These are phyloP conservation scores for Russula sp. DNA, from an alignment of 768 basidiomycete species.

Conservation along the genomic window DNA sequence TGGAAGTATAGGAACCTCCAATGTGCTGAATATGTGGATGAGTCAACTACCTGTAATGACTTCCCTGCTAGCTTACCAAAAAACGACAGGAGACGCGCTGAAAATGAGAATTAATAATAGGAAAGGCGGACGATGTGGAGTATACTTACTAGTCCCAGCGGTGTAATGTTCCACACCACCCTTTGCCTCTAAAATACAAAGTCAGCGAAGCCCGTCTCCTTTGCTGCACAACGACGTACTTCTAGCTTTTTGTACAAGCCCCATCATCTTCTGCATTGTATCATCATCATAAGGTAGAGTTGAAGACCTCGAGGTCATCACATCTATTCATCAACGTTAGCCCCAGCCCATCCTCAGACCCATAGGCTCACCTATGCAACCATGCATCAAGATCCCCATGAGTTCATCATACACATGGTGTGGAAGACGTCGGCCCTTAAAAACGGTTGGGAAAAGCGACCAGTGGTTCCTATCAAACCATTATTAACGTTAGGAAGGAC, in stretches of 20 bases:
- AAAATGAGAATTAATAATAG: background rate
- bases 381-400: constrained; percentile 31
- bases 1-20: constrained; percentile 16
- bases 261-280: constrained; percentile 1
- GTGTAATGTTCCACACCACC: background rate
- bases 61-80: background rate
- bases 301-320: constrained; percentile 2
- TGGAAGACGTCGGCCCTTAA: constrained; percentile 6
- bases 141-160: background rate
- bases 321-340: background rate
- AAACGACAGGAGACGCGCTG: constrained; percentile 4
- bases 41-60: background rate
- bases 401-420: constrained; percentile 25
- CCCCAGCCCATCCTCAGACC: too few relatives aligned
- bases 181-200: background rate
- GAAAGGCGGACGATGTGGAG: background rate
- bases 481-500: background rate
- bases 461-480: constrained; percentile 22
- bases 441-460: constrained; percentile 24
- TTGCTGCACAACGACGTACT: background rate
- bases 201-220: background rate
- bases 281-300: background rate
- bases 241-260: background rate
- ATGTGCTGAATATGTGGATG: background rate
- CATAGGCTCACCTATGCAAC: constrained; percentile 33